phyloP scores from a whole-genome alignment of 306 rosid genomes.

The Echinosophora koreensis region DNA sequence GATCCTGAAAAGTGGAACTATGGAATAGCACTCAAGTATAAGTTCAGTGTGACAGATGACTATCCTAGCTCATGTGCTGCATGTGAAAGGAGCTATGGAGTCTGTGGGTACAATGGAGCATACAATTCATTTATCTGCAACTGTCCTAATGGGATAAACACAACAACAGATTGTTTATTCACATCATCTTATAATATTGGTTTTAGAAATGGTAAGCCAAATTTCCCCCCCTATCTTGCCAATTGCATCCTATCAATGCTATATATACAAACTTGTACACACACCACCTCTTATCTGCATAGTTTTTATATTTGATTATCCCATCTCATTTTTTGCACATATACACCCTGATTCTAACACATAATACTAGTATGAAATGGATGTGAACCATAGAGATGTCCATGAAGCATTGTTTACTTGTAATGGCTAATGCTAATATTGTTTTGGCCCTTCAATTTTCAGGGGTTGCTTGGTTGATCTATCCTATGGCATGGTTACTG shows the following conservation, averaged over 20 bases:
- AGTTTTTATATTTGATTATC: no score
- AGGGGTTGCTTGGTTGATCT: slow-evolving; percentile 59
- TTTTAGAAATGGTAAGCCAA: slow-evolving; percentile 60
- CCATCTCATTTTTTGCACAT: no score
- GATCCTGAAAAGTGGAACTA: slow-evolving; percentile 88
- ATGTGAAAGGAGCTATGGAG: slow-evolving; percentile 76
- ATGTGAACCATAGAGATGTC: not conserved
- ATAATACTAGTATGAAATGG: not conserved
- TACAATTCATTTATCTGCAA: slow-evolving; percentile 71
- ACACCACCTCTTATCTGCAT: not conserved
- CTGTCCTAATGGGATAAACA: slow-evolving; percentile 82
- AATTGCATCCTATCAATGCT: not conserved
- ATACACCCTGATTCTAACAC: not conserved
- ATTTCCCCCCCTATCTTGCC: not conserved
- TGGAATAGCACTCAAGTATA: slow-evolving; percentile 82
- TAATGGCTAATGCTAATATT: slow-evolving; percentile 22
- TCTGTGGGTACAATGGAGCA: slow-evolving; percentile 63
- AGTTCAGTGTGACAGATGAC: slow-evolving; percentile 76
- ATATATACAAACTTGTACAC: not conserved
- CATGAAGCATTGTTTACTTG: not conserved
- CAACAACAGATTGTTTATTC: slow-evolving; percentile 72
- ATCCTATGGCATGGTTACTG: slow-evolving; percentile 50
- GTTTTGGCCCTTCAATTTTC: slow-evolving; percentile 43
- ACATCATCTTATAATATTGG: slow-evolving; percentile 54
- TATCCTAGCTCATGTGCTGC: slow-evolving; percentile 69